A percentile compares a stretch with the other conserved stretches of the same genome.
Evolutionary conservation across 73 alveolate species (phyloP).

Genomic region (Breviolum minutum): DNA sequence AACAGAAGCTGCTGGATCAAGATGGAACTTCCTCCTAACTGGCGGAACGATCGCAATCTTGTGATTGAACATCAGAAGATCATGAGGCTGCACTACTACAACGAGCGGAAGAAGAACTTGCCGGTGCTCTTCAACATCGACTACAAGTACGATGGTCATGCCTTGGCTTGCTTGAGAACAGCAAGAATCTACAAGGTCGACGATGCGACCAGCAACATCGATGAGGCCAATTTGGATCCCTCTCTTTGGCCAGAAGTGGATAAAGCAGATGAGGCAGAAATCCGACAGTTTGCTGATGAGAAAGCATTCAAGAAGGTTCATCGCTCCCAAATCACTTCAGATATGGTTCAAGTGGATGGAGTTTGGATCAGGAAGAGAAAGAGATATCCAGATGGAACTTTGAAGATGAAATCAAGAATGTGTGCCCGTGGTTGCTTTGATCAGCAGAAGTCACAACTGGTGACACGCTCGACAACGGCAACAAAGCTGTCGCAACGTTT

Average conservation of each 20-base stretch:
- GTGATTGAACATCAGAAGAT: too few species aligned
- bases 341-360: neutral
- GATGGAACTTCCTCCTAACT: too few species aligned
- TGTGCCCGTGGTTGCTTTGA: constrained; percentile 10
- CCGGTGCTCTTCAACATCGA: neutral
- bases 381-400: neutral
- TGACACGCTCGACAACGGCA: neutral
- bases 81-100: too few species aligned
- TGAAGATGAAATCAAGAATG: neutral
- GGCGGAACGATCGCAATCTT: too few species aligned
- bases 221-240: neutral
- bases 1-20: too few species aligned
- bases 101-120: too few species aligned
- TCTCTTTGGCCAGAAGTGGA: neutral
- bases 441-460: neutral
- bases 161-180: neutral
- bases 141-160: neutral
- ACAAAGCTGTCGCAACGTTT: neutral
- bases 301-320: neutral
- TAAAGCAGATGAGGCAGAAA: neutral
- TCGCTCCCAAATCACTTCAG: neutral
- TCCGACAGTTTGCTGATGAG: constrained; percentile 5
- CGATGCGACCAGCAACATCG: neutral
- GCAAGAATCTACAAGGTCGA: neutral
- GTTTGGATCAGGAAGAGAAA: neutral